Evolutionary conservation across 1,284 basidiomycete species (phyloP).

Genomic region (Marasmius tenuissimus): DNA sequence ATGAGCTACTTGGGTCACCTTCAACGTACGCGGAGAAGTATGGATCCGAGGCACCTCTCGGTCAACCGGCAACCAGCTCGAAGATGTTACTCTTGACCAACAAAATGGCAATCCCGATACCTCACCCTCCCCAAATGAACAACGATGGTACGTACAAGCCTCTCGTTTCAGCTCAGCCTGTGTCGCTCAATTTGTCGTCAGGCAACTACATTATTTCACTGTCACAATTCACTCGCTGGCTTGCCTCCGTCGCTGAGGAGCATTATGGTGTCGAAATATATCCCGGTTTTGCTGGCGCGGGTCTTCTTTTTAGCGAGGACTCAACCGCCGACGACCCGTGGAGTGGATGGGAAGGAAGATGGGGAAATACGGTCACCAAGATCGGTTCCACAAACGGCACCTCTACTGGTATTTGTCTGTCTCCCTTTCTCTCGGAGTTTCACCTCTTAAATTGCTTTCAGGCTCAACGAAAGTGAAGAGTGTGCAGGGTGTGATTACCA

Average conservation of each 20-base stretch:
- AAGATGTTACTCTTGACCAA: slow-evolving; percentile 88
- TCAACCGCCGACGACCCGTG: slow-evolving; percentile 33
- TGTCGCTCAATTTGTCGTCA: background rate
- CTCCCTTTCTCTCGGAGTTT: background rate
- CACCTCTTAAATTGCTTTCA: background rate
- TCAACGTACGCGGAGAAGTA: slow-evolving; percentile 12
- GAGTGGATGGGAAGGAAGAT: slow-evolving; percentile 19
- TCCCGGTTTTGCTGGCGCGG: slow-evolving; percentile 93
- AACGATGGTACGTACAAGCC: slow-evolving; percentile 62
- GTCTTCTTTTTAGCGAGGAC: slow-evolving; percentile 73
- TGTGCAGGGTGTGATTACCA: slow-evolving; percentile 87
- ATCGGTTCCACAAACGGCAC: slow-evolving; percentile 2
- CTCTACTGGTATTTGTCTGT: background rate
- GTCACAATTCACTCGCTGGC: slow-evolving; percentile 88
- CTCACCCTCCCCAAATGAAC: slow-evolving; percentile 96
- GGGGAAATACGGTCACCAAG: slow-evolving; percentile 16
- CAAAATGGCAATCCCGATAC: slow-evolving; percentile 77
- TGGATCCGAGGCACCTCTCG: slow-evolving; percentile 43
- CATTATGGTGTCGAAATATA: slow-evolving; percentile 93
- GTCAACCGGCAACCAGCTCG: slow-evolving; percentile 79
- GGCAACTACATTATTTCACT: slow-evolving; percentile 93
- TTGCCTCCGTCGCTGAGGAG: slow-evolving; percentile 86
- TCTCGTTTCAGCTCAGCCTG: background rate
- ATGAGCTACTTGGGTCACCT: slow-evolving; percentile 82
- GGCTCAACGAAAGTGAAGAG: slow-evolving; percentile 41